phyloP scores from a whole-genome alignment of 805 yeast species.

The Huiozyma naganishii region DNA sequence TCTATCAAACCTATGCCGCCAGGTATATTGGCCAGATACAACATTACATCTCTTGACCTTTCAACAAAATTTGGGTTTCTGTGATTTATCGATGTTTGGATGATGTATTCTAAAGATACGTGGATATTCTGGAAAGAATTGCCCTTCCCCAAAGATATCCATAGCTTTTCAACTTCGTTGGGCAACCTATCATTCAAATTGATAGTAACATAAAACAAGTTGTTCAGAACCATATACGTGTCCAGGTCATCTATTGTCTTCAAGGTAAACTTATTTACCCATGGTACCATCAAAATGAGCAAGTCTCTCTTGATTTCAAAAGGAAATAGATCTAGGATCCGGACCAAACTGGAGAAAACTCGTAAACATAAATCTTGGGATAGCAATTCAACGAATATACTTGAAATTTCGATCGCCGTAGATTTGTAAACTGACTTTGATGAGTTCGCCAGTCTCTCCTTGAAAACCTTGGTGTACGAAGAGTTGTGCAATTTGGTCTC shows the following conservation, averaged over 20 bases:
- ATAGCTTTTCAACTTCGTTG: constrained; percentile 83
- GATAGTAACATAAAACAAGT: constrained; percentile 76
- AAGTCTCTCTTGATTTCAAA: constrained; percentile 63
- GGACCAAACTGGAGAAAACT: constrained; percentile 64
- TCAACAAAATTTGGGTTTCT: constrained; percentile 68
- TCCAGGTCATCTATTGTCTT: constrained; percentile 36
- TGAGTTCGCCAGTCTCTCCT: constrained; percentile 60
- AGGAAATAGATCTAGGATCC: constrained; percentile 50
- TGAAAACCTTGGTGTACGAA: constrained; percentile 44
- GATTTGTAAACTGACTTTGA: constrained; percentile 80
- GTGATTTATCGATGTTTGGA: constrained; percentile 55
- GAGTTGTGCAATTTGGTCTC: constrained; percentile 52
- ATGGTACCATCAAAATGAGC: constrained; percentile 71
- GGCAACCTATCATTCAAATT: constrained; percentile 63
- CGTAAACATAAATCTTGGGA: constrained; percentile 48
- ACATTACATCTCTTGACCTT: constrained; percentile 69
- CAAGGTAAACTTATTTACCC: constrained; percentile 80
- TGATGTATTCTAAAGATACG: constrained; percentile 58
- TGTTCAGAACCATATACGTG: constrained; percentile 61
- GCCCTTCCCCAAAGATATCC: constrained; percentile 88
- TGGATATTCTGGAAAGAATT: constrained; percentile 58
- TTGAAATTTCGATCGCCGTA: constrained; percentile 70
- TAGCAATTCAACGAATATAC: constrained; percentile 50
- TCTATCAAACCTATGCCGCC: constrained; percentile 48
- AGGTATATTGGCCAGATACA: constrained; percentile 49